A percentile compares a stretch with the other conserved stretches of the same genome.
These are phyloP conservation scores for Capsicum baccatum DNA, from an alignment of 257 asterid species.

Conservation along the genomic window DNA sequence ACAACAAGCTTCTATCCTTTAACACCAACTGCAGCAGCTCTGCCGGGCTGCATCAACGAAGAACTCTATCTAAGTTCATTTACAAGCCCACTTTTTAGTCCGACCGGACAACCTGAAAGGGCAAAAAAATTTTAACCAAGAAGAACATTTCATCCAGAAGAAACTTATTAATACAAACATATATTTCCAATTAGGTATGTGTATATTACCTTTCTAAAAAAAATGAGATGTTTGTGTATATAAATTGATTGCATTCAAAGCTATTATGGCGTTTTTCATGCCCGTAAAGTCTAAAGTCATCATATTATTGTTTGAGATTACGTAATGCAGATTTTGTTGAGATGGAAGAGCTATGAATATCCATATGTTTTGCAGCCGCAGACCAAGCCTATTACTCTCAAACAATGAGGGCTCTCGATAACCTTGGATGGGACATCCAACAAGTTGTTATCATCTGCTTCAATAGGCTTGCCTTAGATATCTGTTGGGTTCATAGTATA, in stretches of 20 bases:
- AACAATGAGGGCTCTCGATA: slow-evolving; percentile 83
- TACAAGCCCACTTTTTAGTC: slow-evolving; percentile 75
- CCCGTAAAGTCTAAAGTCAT: background rate
- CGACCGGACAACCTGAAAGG: slow-evolving; percentile 87
- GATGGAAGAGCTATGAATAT: slow-evolving; percentile 86
- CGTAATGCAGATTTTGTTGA: slow-evolving; percentile 29
- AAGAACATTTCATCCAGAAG: background rate
- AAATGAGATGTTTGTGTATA: background rate
- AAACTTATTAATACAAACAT: background rate
- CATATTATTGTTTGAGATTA: background rate
- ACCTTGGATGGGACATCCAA: slow-evolving; percentile 85
- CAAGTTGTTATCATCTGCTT: slow-evolving; percentile 97
- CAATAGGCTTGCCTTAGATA: slow-evolving; percentile 85
- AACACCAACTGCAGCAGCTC: slow-evolving; percentile 70
- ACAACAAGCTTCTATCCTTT: slow-evolving; percentile 70
- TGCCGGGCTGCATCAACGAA: slow-evolving; percentile 71
- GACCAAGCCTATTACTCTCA: slow-evolving; percentile 80
- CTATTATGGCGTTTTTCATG: background rate
- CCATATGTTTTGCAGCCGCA: slow-evolving; percentile 87
- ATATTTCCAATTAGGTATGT: background rate
- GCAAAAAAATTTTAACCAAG: slow-evolving; percentile 37
- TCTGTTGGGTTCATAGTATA: no score
- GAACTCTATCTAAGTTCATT: slow-evolving; percentile 74
- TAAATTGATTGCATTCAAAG: background rate
- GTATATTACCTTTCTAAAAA: no score